phyloP scores from a whole-genome alignment of 2,329 filamentous ascomycete species.

The Pestalotiopsis sp. region DNA sequence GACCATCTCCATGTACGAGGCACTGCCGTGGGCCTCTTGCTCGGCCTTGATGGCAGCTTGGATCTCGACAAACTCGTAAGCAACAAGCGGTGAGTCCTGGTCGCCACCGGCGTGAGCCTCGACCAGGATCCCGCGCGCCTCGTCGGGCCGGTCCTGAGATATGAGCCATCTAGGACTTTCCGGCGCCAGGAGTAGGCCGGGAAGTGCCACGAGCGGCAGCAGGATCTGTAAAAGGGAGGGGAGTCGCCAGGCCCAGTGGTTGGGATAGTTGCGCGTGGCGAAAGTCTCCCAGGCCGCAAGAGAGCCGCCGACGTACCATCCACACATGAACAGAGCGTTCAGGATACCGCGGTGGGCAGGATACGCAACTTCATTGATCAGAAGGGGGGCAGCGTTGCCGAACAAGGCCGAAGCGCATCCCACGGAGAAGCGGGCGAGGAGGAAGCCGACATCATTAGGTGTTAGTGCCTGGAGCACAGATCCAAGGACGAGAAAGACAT shows the following conservation, averaged over 20 bases:
- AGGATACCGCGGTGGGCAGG: slow-evolving; percentile 36
- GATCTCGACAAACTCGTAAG: not conserved
- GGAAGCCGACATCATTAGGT: slow-evolving; percentile 27
- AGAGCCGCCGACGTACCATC: slow-evolving; percentile 30
- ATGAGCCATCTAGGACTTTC: slow-evolving; percentile 12
- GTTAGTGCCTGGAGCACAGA: slow-evolving; percentile 29
- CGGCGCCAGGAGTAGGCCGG: not conserved
- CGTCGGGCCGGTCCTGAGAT: slow-evolving; percentile 1
- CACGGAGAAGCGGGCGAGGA: slow-evolving; percentile 36
- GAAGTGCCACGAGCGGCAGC: not conserved
- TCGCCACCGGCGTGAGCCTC: not conserved
- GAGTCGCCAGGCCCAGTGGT: slow-evolving; percentile 8
- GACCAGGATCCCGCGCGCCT: not conserved
- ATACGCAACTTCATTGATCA: slow-evolving; percentile 46
- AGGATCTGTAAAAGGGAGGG: slow-evolving; percentile 7
- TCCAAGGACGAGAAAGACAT: slow-evolving; percentile 31
- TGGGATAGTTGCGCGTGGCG: slow-evolving; percentile 1
- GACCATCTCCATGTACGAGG: slow-evolving; percentile 7
- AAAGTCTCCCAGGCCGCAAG: slow-evolving; percentile 30
- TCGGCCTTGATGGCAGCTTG: not conserved
- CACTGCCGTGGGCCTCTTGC: not conserved
- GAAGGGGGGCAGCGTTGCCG: slow-evolving; percentile 31
- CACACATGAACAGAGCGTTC: slow-evolving; percentile 31
- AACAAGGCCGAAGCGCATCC: slow-evolving; percentile 34
- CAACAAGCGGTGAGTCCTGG: not conserved